Evolutionary conservation across 495 filamentous ascomycete species (phyloP).

Genomic region (Barbatosphaeria neglecta): DNA sequence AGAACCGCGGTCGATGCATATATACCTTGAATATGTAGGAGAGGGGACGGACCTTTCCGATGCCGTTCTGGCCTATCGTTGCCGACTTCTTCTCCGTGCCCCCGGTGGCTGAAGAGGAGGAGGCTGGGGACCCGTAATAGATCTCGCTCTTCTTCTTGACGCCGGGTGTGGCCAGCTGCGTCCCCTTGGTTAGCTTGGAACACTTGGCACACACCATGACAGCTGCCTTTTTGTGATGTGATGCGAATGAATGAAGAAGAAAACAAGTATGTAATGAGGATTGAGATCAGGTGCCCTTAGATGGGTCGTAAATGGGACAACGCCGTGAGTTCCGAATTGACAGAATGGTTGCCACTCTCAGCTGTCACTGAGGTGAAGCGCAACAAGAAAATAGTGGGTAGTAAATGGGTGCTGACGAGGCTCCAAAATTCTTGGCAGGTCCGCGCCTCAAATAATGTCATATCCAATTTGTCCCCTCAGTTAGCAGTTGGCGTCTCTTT

Average conservation of each 20-base stretch:
- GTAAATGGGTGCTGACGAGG: too few species aligned
- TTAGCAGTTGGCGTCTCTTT: too few species aligned
- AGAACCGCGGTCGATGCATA: slow-evolving; percentile 1
- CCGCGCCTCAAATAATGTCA: too few species aligned
- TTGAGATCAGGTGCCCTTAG: too few species aligned
- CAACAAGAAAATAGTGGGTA: too few species aligned
- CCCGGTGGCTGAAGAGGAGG: slow-evolving; percentile 21
- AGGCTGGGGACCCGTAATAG: slow-evolving; percentile 54
- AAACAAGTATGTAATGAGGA: too few species aligned
- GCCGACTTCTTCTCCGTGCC: slow-evolving; percentile 26
- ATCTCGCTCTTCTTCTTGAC: slow-evolving; percentile 63
- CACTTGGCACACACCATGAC: slow-evolving; percentile 63
- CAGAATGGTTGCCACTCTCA: too few species aligned
- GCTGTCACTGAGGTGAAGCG: too few species aligned
- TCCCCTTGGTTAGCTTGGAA: slow-evolving; percentile 47
- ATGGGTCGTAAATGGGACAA: too few species aligned
- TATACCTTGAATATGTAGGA: not conserved
- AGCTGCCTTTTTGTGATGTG: not conserved
- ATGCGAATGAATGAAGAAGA: not conserved
- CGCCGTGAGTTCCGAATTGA: too few species aligned
- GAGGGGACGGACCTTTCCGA: slow-evolving; percentile 34
- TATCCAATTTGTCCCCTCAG: too few species aligned
- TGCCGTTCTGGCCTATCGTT: slow-evolving; percentile 43
- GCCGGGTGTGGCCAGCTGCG: slow-evolving; percentile 53
- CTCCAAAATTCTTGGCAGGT: too few species aligned